Base-by-base conservation (phyloP, 2,329 filamentous ascomycete species). In the Epichloe aotearoae region DNA sequence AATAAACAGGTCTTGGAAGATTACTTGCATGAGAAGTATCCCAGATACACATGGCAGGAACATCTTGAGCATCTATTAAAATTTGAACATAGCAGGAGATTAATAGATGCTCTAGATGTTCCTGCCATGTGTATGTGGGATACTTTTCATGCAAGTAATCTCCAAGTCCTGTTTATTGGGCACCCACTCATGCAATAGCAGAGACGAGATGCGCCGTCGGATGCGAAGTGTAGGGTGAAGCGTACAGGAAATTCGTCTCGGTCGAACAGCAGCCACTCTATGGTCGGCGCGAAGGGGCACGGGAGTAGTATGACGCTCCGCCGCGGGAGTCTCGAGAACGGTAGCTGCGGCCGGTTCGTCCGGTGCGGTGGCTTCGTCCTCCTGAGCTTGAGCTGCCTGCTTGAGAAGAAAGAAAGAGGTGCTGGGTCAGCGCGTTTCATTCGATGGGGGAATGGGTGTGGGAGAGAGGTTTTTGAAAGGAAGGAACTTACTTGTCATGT, bases 401-500 rank as follows among this genome's bases (percentile, higher is more conserved):
- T 39, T 30, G 15, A 23, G 6, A 17, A 23, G 19, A 10, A 41
- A 14, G 19, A 37, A 5, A 7, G 4, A 26, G 33, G 44, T 47
- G 10, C 43, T 12, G 45, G 34, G 15, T 17, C 1, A 5, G n/a
- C 7, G 17, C 33, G 36, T 8, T n/a, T 38, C 36, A 14, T 7
- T 38, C 36, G 15, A 38, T n/a, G 12, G 5, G 19, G 5, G 3
- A n/a, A 14, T n/a, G 15, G 36, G 15, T 38, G 36, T n/a, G 12
- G 14, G 30, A 11, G 8, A 30, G 10, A 3, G 3, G 10, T 10
- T 10, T 30, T 30, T 30, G 30, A 26, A 6, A 26, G 54, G 12
- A 39, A 47, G 46, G 40, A 49, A 76, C 75, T 74, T 68, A 78
- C 76, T 72, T 59, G 64, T 73, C 56, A 66, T 71, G 54, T 50